Conservation (phyloP, 768 basidiomycete species). For the Pleurotus citrinopileatus region DNA sequence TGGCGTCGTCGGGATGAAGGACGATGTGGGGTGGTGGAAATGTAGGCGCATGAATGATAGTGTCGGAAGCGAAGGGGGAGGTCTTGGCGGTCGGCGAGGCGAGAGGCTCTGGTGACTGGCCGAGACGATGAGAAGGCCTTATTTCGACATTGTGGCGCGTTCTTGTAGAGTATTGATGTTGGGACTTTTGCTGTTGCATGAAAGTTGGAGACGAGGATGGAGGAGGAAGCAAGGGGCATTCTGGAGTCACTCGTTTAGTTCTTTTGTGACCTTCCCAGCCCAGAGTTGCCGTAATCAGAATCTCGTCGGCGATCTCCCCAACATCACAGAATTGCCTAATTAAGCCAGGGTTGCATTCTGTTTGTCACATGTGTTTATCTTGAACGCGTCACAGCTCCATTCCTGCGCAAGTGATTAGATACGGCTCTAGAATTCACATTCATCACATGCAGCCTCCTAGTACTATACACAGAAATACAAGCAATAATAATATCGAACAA, state of each 20-base stretch:
- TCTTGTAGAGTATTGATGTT: conserved; percentile 51
- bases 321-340: conserved; percentile 7
- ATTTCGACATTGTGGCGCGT: conserved; percentile 50
- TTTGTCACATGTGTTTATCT: conserved; percentile 11
- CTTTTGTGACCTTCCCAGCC: conserved; percentile 10
- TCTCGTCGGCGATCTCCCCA: conserved; percentile 9
- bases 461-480: conserved; percentile 20
- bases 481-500: conserved; percentile 15
- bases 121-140: conserved; percentile 49
- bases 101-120: conserved; percentile 39
- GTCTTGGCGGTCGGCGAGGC: conserved; percentile 25
- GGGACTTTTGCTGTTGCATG: conserved; percentile 10
- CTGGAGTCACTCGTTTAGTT: conserved; percentile 6
- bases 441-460: neutral
- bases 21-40: conserved; percentile 66
- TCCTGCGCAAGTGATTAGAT: conserved; percentile 3
- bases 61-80: conserved; percentile 14
- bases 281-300: conserved; percentile 8
- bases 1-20: conserved; percentile 73
- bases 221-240: conserved; percentile 9
- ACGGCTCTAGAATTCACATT: neutral
- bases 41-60: conserved; percentile 23
- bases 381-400: neutral
- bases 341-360: conserved; percentile 6
- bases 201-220: conserved; percentile 1